Percentiles rank a stretch among this genome's conserved stretches.
phyloP scores from a whole-genome alignment of 768 basidiomycete species.

The Stropharia rugosoannulata region DNA sequence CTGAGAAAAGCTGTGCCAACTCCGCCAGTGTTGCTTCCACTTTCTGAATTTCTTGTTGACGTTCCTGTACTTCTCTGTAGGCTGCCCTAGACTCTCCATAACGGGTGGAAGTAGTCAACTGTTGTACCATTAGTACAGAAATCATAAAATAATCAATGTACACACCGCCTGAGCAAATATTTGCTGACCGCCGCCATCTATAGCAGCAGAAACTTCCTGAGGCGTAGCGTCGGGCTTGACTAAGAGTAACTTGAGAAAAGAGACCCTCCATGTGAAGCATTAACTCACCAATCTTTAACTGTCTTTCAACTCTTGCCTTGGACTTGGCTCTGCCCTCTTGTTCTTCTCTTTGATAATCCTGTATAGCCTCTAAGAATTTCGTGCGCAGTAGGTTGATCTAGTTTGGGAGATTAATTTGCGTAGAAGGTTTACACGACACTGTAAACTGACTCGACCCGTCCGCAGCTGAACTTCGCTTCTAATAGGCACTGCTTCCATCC shows the following conservation, averaged over 20 bases:
- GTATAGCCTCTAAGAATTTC: constrained; percentile 75
- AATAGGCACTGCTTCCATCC: constrained; percentile 38
- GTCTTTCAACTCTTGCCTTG: constrained; percentile 67
- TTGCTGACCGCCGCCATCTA: constrained; percentile 63
- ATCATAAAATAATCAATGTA: constrained; percentile 2
- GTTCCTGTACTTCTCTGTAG: constrained; percentile 84
- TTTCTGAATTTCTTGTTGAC: constrained; percentile 81
- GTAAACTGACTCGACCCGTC: constrained; percentile 32
- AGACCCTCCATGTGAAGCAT: not conserved
- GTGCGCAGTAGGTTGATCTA: constrained; percentile 60
- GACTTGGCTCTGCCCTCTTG: constrained; percentile 65
- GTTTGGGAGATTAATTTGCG: not conserved
- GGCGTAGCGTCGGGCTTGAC: constrained; percentile 87
- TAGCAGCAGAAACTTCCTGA: constrained; percentile 73
- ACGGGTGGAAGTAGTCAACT: constrained; percentile 73
- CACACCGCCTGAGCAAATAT: constrained; percentile 78
- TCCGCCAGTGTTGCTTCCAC: constrained; percentile 90
- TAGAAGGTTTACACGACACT: not conserved
- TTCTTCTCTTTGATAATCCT: constrained; percentile 77
- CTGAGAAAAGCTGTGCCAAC: constrained; percentile 83
- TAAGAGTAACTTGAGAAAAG: constrained; percentile 20
- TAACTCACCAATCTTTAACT: constrained; percentile 72
- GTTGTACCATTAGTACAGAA: not conserved
- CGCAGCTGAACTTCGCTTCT: constrained; percentile 36
- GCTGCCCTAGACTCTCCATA: constrained; percentile 82